Conservation (phyloP, 1,284 basidiomycete species). For the Hemileia vastatrix region DNA sequence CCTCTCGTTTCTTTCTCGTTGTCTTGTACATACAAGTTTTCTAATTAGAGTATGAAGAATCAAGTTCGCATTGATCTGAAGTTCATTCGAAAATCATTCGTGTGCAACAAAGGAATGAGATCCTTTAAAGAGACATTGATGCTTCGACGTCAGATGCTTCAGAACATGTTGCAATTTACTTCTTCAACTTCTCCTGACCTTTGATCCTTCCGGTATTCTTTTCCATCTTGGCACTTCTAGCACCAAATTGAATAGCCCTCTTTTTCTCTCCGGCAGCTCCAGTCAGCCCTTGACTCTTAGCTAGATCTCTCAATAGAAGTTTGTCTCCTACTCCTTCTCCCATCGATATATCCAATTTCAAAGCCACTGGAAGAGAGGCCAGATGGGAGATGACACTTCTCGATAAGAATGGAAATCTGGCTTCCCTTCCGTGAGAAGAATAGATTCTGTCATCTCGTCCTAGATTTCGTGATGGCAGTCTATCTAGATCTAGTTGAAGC, state of each 20-base stretch:
- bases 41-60: too few species aligned
- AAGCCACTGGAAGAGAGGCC: slow-evolving; percentile 61
- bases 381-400: slow-evolving; percentile 44
- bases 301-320: slow-evolving; percentile 56
- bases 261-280: slow-evolving; percentile 63
- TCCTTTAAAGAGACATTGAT: too few species aligned
- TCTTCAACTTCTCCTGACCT: slow-evolving; percentile 34
- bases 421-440: slow-evolving; percentile 77
- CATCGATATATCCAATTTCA: slow-evolving; percentile 61
- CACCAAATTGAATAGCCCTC: slow-evolving; percentile 91
- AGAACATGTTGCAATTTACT: too few species aligned
- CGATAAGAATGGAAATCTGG: slow-evolving; percentile 45
- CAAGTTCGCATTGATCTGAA: too few species aligned
- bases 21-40: too few species aligned
- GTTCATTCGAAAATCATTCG: too few species aligned
- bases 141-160: too few species aligned
- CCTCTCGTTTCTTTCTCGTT: too few species aligned
- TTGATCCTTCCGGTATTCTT: slow-evolving; percentile 44
- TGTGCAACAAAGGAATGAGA: too few species aligned
- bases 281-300: slow-evolving; percentile 25
- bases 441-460: slow-evolving; percentile 88
- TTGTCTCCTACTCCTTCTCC: slow-evolving; percentile 73
- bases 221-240: slow-evolving; percentile 80
- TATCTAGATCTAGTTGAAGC: slow-evolving; percentile 84
- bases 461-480: slow-evolving; percentile 78